phyloP scores from a whole-genome alignment of 768 basidiomycete genomes.

The Xanthoconium stramineum region DNA sequence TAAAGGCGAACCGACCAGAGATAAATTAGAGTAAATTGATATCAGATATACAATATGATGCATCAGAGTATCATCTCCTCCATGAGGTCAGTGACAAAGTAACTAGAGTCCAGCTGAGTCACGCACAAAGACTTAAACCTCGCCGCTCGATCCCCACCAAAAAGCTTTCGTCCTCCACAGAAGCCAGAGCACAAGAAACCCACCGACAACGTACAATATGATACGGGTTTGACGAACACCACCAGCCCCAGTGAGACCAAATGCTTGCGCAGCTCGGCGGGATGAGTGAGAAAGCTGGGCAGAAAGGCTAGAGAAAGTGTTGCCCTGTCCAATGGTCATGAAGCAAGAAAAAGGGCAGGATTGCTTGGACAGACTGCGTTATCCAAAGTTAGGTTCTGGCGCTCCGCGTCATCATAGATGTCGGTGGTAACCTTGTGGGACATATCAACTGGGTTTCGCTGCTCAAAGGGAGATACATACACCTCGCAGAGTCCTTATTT shows the following conservation, averaged over 20 bases:
- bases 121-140: slow-evolving; percentile 21
- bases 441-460: not conserved
- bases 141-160: slow-evolving; percentile 37
- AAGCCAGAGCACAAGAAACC: slow-evolving; percentile 58
- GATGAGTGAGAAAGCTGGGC: slow-evolving; percentile 63
- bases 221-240: slow-evolving; percentile 69
- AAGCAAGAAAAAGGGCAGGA: not conserved
- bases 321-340: slow-evolving; percentile 39
- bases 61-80: not conserved
- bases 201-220: slow-evolving; percentile 54
- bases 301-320: slow-evolving; percentile 66
- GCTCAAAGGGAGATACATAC: slow-evolving; percentile 38
- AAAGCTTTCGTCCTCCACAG: slow-evolving; percentile 47
- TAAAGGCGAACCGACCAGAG: not conserved
- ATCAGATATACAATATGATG: slow-evolving; percentile 4
- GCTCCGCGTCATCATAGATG: slow-evolving; percentile 80
- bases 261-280: slow-evolving; percentile 67
- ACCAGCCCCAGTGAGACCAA: slow-evolving; percentile 59
- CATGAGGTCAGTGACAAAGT: not conserved
- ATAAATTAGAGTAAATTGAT: not conserved
- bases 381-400: slow-evolving; percentile 76
- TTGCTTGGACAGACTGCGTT: slow-evolving; percentile 46
- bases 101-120: not conserved
- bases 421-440: slow-evolving; percentile 72
- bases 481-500: slow-evolving; percentile 77